phyloP scores from a whole-genome alignment of 306 rosid species.

The Castanopsis chinensis region DNA sequence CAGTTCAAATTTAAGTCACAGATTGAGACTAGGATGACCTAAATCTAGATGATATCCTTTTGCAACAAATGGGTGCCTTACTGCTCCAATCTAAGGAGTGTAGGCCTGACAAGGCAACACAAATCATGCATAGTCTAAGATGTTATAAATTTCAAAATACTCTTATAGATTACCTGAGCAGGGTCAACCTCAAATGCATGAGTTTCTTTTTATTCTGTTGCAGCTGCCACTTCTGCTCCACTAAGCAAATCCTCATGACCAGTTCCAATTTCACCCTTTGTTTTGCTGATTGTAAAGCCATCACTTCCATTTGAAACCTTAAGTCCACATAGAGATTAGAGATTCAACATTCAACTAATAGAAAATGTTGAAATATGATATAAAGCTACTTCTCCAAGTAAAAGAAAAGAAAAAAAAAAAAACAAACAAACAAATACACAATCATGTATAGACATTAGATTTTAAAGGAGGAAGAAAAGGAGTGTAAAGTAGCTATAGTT shows the following conservation, averaged over 20 bases:
- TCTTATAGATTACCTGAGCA: conserved; percentile 53
- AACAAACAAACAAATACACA: neutral
- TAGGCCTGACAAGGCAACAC: neutral
- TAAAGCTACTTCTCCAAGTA: neutral
- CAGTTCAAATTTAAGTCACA: neutral
- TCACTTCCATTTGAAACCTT: conserved; percentile 61
- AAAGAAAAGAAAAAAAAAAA: no score
- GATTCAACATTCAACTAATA: conserved; percentile 10
- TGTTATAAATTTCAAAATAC: neutral
- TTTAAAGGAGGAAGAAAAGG: neutral
- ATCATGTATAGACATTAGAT: neutral
- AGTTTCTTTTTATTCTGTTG: conserved; percentile 82
- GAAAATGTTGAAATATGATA: neutral
- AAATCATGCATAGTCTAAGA: neutral
- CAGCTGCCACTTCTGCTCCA: conserved; percentile 89
- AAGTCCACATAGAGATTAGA: conserved; percentile 11
- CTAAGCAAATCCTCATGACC: conserved; percentile 70
- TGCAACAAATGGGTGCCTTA: neutral
- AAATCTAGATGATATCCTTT: neutral
- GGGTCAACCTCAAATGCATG: conserved; percentile 88
- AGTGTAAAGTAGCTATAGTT: neutral
- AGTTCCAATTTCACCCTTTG: conserved; percentile 70
- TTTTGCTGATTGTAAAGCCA: conserved; percentile 85
- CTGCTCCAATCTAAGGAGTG: neutral
- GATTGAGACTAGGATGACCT: neutral